phyloP scores from a whole-genome alignment of 2,329 filamentous ascomycete species.

The Didymella keratinophila region DNA sequence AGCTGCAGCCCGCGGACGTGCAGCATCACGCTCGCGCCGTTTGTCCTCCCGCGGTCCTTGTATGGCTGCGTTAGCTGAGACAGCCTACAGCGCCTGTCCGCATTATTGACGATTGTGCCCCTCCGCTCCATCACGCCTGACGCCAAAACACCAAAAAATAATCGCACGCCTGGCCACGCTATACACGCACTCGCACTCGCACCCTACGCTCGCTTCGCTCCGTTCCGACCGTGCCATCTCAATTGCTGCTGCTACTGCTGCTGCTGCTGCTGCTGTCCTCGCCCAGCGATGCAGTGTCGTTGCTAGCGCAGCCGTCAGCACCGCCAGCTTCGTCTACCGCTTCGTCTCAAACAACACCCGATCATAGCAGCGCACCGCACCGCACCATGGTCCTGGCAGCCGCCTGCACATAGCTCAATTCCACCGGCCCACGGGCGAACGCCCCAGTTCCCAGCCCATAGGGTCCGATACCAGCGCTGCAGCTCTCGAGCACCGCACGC shows the following conservation, averaged over 20 bases:
- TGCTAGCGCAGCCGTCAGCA: slow-evolving; percentile 1
- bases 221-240: neutral
- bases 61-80: slow-evolving; percentile 10
- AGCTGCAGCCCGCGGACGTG: slow-evolving; percentile 15
- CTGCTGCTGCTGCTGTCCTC: neutral
- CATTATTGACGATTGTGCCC: slow-evolving; percentile 15
- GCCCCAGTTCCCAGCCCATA: slow-evolving; percentile 22
- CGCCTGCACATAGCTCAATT: slow-evolving; percentile 39
- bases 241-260: neutral
- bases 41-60: slow-evolving; percentile 9
- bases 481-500: slow-evolving; percentile 4
- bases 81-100: slow-evolving; percentile 3
- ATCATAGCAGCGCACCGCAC: slow-evolving; percentile 11
- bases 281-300: neutral
- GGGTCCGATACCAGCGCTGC: neutral
- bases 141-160: slow-evolving; percentile 9
- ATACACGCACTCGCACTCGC: neutral
- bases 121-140: slow-evolving; percentile 18
- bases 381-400: slow-evolving; percentile 46
- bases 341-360: neutral
- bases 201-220: neutral
- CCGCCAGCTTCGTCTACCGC: slow-evolving; percentile 1
- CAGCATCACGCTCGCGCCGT: slow-evolving; percentile 22
- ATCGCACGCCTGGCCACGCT: slow-evolving; percentile 1
- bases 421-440: slow-evolving; percentile 43